Base-by-base conservation (phyloP, 2,329 filamentous ascomycete species). In the Alternaria brassicicola region DNA sequence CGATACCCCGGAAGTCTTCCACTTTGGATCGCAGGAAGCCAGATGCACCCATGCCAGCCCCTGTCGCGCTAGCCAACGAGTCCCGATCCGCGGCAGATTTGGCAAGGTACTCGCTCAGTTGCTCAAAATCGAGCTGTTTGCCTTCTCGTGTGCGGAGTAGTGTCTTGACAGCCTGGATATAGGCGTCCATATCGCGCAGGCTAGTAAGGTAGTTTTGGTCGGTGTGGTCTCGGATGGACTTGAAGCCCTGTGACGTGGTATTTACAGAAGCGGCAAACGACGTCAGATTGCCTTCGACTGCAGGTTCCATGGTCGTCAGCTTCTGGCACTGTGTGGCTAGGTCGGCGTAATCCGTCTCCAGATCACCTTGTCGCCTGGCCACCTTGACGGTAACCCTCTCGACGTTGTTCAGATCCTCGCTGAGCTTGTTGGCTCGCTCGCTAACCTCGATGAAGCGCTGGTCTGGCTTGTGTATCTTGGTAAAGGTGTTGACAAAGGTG, bases 101-200 rank as follows among this genome's bases (percentile, higher is more conserved):
- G 80, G 91, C 91, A 52, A 97, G 90, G 78, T 98, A 98, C 75
- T 98, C 94, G 26, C 93, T 96, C 31, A 99, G 84, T 65, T 92
- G 93, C 79, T 99, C 95, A 72, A 94, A 97, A 80, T 99, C 95
- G 57, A 99, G 89, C 77, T 99, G 95, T 76, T 99, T 99, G 80
- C 96, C 93, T 80, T 99, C 95, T 33, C 95, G 89, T 1, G 92
- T 92, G 77, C 96, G 96, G 63, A 99, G 87, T 5, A 99, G 88
- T 23, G 87, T 85, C 78, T 96, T 96, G 45, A 98, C 82, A 0
- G 93, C 90, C n/a, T 86, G 81, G 65, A 93, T 94, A 78, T 98
- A 99, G 25, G 93, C 90, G 70, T 96, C 91, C 93, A 98, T 97
- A 79, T 99, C 95, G 49, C 93, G 88, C 52, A 99, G 83, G 54